These are phyloP conservation scores for Ochromonas danica DNA, from an alignment of 108 stramenopile genomes.

Conservation along the genomic window DNA sequence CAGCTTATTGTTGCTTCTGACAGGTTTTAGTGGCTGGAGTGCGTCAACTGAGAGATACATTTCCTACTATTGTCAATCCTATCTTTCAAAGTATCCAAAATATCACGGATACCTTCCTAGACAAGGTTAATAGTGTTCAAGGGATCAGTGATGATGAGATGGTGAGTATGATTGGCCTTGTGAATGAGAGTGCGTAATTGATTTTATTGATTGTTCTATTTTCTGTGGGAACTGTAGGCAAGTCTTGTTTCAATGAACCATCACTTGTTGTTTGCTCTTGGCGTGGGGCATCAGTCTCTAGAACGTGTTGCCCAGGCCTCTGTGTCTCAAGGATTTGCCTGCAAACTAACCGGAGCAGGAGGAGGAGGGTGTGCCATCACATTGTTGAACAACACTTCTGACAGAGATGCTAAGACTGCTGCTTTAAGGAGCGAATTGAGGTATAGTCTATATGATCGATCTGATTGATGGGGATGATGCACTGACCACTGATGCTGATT, in stretches of 20 bases:
- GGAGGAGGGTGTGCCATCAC: conserved; percentile 11
- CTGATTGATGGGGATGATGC: not conserved
- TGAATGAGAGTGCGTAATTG: too few relatives aligned
- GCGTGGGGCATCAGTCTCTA: conserved; percentile 52
- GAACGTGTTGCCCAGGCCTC: conserved; percentile 38
- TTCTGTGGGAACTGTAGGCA: too few relatives aligned
- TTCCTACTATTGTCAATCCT: conserved; percentile 19
- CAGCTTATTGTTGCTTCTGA: too few relatives aligned
- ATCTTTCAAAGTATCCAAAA: conserved; percentile 40
- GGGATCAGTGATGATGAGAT: too few relatives aligned
- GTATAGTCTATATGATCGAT: not conserved
- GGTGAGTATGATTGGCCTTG: too few relatives aligned
- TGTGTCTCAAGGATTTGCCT: conserved; percentile 2
- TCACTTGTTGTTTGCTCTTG: conserved; percentile 42
- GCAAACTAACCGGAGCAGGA: conserved; percentile 55
- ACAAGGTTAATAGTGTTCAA: not conserved
- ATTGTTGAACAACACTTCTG: not conserved
- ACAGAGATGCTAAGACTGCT: not conserved
- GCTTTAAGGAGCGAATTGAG: not conserved
- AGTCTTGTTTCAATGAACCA: conserved; percentile 47
- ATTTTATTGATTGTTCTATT: too few relatives aligned
- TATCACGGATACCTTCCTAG: conserved; percentile 36
- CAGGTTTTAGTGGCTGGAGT: conserved; percentile 48
- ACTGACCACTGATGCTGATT: not conserved
- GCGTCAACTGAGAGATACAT: not conserved